Conservation (phyloP, 1,284 basidiomycete species). For the Mrakiaceae sp. region DNA sequence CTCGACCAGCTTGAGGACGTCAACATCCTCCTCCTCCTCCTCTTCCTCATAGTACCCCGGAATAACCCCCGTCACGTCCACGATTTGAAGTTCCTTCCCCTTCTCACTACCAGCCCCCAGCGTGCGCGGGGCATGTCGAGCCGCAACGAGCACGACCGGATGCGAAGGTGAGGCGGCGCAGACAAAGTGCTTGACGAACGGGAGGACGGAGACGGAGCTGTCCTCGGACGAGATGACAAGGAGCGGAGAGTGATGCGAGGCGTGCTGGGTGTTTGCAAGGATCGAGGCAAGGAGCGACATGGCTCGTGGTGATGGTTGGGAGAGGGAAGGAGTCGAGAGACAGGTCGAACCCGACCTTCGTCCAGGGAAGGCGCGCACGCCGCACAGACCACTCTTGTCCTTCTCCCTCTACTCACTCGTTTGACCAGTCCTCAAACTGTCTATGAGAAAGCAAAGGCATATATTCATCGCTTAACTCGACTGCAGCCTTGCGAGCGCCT, state of each 20-base stretch:
- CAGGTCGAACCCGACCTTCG: too few relatives aligned
- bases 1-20: constrained; percentile 22
- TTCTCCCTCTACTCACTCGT: too few relatives aligned
- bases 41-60: constrained; percentile 28
- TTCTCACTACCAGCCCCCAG: background rate
- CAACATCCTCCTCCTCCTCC: constrained; percentile 27
- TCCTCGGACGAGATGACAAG: constrained; percentile 8
- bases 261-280: constrained; percentile 6
- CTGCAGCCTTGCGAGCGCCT: background rate
- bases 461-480: too few relatives aligned
- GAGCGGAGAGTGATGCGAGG: background rate
- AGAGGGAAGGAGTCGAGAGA: background rate
- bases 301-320: background rate
- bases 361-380: too few relatives aligned
- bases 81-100: constrained; percentile 10
- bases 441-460: too few relatives aligned
- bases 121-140: background rate
- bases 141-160: constrained; percentile 1
- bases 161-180: background rate
- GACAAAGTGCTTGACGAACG: constrained; percentile 5
- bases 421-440: too few relatives aligned
- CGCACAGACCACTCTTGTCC: too few relatives aligned
- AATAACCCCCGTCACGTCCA: constrained; percentile 23
- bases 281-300: background rate
- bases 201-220: constrained; percentile 8